These are phyloP conservation scores for Avena eriantha DNA, from an alignment of 176 grass and related monocot genomes.

Conservation along the genomic window DNA sequence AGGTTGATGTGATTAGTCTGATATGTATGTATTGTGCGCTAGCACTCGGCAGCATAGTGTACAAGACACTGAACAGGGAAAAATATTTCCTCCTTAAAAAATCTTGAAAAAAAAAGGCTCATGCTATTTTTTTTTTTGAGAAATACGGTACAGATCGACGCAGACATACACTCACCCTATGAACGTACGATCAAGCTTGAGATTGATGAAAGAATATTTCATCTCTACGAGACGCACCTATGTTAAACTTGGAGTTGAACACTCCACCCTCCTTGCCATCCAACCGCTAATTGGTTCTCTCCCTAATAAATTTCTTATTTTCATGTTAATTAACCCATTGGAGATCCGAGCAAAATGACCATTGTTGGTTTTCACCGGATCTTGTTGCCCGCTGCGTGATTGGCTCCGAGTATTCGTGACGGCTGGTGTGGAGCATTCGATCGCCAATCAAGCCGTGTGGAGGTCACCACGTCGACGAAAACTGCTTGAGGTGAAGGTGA, in stretches of 20 bases:
- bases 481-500: not conserved
- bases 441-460: not conserved
- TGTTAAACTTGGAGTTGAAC: too few species aligned
- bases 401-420: too few species aligned
- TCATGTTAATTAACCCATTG: not conserved
- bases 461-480: not conserved
- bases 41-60: not conserved
- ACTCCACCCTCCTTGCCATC: too few species aligned
- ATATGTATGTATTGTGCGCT: not conserved
- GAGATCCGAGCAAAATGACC: not conserved
- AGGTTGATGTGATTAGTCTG: not conserved
- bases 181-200: too few species aligned
- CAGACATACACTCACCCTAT: too few species aligned
- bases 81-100: not conserved
- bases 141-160: too few species aligned
- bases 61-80: conserved; percentile 28
- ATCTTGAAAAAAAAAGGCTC: not conserved
- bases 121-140: too few species aligned
- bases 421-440: not conserved
- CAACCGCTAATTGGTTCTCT: too few species aligned
- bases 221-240: too few species aligned
- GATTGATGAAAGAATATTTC: too few species aligned
- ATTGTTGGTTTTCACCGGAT: not conserved
- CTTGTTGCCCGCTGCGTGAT: not conserved
- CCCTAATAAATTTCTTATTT: not conserved